Conservation (phyloP, 2,329 filamentous ascomycete species). For the Chrysosphaeria jannelii region DNA sequence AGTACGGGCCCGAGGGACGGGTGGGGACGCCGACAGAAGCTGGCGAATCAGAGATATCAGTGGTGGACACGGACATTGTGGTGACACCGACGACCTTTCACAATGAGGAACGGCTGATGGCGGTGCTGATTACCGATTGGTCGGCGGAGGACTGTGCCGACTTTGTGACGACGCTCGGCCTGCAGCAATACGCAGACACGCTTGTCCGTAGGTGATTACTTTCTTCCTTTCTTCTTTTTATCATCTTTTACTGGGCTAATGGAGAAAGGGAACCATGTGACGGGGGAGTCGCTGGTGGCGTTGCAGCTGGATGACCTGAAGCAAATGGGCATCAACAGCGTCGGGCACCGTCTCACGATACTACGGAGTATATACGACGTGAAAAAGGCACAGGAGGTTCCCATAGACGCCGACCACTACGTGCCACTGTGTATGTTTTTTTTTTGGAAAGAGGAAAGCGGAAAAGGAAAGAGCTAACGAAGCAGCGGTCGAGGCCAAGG, state of each 20-base stretch:
- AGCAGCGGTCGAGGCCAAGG: conserved; percentile 64
- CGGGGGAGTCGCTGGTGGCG: conserved; percentile 68
- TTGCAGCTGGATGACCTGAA: conserved; percentile 81
- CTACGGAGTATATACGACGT: conserved; percentile 90
- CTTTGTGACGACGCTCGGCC: conserved; percentile 50
- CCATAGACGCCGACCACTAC: conserved; percentile 79
- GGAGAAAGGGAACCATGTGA: conserved; percentile 63
- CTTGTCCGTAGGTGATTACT: conserved; percentile 35
- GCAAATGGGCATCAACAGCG: conserved; percentile 76
- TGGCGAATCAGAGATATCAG: conserved; percentile 35
- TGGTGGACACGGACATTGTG: conserved; percentile 40
- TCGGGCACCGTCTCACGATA: conserved; percentile 81
- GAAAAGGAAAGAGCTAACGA: too few species aligned
- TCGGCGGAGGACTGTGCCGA: conserved; percentile 69
- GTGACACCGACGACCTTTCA: conserved; percentile 54
- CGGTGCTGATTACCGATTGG: conserved; percentile 54
- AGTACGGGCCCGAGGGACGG: conserved; percentile 45
- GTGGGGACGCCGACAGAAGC: conserved; percentile 33
- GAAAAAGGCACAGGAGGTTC: conserved; percentile 78
- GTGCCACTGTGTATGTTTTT: conserved; percentile 51
- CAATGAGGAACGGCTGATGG: conserved; percentile 36
- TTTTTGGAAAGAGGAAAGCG: too few species aligned
- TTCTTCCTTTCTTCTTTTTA: conserved; percentile 8
- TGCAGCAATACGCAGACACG: conserved; percentile 53
- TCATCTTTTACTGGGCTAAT: neutral